A percentile compares a stretch with the other conserved stretches of the same genome.
Conservation (phyloP, 176 grass and related monocot species). For the Rhynchospora tenuis region DNA sequence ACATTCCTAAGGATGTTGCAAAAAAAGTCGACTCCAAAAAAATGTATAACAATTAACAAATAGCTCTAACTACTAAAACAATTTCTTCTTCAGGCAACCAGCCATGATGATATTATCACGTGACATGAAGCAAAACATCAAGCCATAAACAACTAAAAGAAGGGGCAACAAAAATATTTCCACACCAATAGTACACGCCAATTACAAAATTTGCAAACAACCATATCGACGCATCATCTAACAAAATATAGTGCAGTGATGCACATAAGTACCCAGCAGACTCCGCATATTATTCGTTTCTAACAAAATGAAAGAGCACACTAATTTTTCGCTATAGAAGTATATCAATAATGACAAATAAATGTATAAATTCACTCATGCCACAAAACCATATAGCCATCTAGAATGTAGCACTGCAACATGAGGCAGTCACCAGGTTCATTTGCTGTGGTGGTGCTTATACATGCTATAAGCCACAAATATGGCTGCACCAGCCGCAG, state of each 20-base stretch:
- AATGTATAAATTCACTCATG: background rate
- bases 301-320: background rate
- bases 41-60: background rate
- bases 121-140: background rate
- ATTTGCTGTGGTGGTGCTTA: constrained; percentile 37
- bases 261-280: background rate
- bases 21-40: background rate
- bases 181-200: background rate
- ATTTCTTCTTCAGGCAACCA: background rate
- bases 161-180: background rate
- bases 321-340: background rate
- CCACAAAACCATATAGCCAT: background rate
- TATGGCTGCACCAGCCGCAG: constrained; percentile 51
- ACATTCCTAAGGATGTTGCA: background rate
- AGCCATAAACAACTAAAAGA: background rate
- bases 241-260: background rate
- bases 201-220: constrained; percentile 9
- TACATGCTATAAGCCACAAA: constrained; percentile 69
- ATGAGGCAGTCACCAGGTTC: background rate
- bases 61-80: background rate
- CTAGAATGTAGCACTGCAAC: background rate
- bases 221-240: background rate
- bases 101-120: background rate
- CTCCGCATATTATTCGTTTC: background rate
- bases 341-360: background rate